phyloP scores from a whole-genome alignment of 345 rosid genomes.

The Carallia pectinifolia region DNA sequence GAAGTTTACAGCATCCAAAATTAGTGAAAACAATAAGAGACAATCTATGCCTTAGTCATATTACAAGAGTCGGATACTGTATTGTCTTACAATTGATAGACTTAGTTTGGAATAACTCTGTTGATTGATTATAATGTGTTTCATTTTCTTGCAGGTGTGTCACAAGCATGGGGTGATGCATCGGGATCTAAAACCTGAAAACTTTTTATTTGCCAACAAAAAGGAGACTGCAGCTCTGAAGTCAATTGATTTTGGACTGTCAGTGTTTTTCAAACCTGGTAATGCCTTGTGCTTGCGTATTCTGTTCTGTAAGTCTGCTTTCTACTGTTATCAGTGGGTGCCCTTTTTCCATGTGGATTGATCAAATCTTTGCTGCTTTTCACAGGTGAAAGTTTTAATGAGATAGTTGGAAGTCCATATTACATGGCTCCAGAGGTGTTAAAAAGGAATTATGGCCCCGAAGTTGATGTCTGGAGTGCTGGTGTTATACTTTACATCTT shows the following conservation, averaged over 20 bases:
- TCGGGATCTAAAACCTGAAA: conserved; percentile 36
- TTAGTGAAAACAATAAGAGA: background rate
- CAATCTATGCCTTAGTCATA: background rate
- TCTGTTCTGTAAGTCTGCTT: background rate
- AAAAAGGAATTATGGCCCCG: conserved; percentile 35
- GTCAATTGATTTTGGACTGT: conserved; percentile 38
- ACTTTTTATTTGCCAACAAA: conserved; percentile 34
- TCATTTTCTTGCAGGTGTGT: conserved; percentile 24
- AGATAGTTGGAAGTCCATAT: conserved; percentile 40
- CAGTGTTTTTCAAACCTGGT: conserved; percentile 39
- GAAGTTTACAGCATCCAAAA: background rate
- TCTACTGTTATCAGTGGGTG: background rate
- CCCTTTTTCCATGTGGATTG: background rate
- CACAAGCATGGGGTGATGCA: conserved; percentile 36
- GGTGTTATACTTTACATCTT: conserved; percentile 38
- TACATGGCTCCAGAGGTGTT: conserved; percentile 41
- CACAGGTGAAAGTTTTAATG: conserved; percentile 31
- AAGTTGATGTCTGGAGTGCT: conserved; percentile 41
- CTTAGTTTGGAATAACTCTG: background rate
- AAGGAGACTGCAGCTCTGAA: conserved; percentile 32
- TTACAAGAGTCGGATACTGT: background rate
- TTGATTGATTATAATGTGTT: background rate
- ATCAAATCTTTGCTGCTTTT: conserved; percentile 12
- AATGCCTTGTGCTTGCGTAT: background rate
- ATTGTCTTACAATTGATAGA: background rate